Evolutionary conservation across 108 stramenopile species (phyloP), one percentile per base, ranked within the genome.

Genomic region (Cyclotella baltica): DNA sequence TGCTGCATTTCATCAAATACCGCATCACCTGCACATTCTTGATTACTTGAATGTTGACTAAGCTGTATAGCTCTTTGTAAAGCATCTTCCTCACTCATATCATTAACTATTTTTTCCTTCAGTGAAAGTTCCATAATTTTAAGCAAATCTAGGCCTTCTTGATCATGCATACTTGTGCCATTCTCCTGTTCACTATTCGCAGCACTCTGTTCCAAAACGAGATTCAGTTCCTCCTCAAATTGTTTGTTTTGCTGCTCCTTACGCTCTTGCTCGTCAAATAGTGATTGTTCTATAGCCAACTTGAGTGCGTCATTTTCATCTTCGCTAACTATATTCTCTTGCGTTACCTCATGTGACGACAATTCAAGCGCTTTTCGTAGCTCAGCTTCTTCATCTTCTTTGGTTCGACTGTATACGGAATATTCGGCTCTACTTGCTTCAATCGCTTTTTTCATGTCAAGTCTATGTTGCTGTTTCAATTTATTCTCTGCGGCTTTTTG

Each of bases 241-340:
- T 69, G 47, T 62, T 69, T 62, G 36, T 71, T 43, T 19, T 28
- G 27, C 25, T 31, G 35, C 36, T 64, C 13, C 11, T 28, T 36
- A 29, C 63, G 77, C 22, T 56, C 27, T 58, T 71, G 64, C 63
- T 78, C 77, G 23, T 71, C 77, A 20, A 72, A 20, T 50, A 78
- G 63, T 11, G 74, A 74, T 63, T 81, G 69, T 65, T 75, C 72
- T 15, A 9, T 61, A 31, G 68, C 69, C 8, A 62, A 43, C 62
- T 78, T 56, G n/a, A 71, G 48, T n/a, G 23, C 53, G 19, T 56
- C 59, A 22, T 53, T 48, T 25, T 67, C 67, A 3, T 13, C 59
- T 28, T 62, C 33, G 38, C 40, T 67, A 57, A 31, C 23, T 18
- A 62, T 50, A n/a, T 62, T 61, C 36, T 46, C 36, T 56, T 19